Conservation (phyloP, 306 rosid genomes). For the Acmispon strigosus region DNA sequence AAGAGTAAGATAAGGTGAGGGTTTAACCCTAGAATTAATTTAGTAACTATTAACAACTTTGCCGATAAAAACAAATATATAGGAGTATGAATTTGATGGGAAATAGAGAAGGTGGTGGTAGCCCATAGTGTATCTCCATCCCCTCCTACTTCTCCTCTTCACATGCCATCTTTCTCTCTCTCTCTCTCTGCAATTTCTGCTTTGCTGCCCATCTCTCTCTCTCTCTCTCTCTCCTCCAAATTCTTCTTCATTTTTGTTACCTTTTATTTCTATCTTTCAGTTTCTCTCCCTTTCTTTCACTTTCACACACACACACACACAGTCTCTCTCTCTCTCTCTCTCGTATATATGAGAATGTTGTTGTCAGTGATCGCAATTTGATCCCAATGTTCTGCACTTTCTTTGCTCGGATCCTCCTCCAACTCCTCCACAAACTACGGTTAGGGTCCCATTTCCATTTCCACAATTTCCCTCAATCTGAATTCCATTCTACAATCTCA, state of each 20-base stretch:
- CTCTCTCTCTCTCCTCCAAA: neutral
- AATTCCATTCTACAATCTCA: too few relatives aligned
- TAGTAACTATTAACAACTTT: too few relatives aligned
- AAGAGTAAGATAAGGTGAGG: too few relatives aligned
- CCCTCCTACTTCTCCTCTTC: conserved; percentile 12
- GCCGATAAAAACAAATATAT: too few relatives aligned
- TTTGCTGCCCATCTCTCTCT: neutral
- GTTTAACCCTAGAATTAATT: too few relatives aligned
- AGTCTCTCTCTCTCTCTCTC: neutral
- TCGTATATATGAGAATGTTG: neutral
- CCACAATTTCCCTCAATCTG: neutral
- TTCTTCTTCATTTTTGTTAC: neutral
- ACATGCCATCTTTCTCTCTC: neutral
- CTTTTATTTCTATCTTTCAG: neutral
- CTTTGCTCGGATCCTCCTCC: conserved; percentile 31
- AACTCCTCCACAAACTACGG: conserved; percentile 33
- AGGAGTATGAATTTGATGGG: too few relatives aligned
- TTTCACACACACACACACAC: too few relatives aligned
- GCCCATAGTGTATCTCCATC: neutral
- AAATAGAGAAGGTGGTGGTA: too few relatives aligned
- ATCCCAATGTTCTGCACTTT: conserved; percentile 42
- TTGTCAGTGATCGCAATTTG: neutral
- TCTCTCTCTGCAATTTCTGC: neutral
- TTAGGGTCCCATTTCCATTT: conserved; percentile 19
- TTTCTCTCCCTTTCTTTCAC: neutral